phyloP scores from a whole-genome alignment of 106 monocot species.

The Iris macrosiphon region DNA sequence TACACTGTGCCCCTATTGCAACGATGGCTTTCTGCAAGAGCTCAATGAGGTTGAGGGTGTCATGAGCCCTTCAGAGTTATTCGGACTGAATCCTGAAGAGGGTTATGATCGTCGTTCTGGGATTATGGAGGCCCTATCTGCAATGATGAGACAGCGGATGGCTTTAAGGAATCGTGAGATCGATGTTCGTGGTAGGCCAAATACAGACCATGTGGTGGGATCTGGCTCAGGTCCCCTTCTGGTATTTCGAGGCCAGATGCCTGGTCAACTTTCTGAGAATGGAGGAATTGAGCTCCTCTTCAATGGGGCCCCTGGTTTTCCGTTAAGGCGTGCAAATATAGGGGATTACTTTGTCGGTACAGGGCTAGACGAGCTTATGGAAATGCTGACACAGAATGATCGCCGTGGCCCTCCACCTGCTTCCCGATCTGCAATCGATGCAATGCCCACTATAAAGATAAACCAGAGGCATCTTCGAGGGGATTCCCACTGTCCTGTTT shows the following conservation, averaged over 20 bases:
- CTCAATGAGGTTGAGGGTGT: slow-evolving; percentile 28
- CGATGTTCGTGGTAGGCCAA: not conserved
- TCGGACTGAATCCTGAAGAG: slow-evolving; percentile 16
- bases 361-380: slow-evolving; percentile 61
- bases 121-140: slow-evolving; percentile 35
- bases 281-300: slow-evolving; percentile 46
- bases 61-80: slow-evolving; percentile 17
- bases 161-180: slow-evolving; percentile 9
- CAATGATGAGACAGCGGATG: slow-evolving; percentile 41
- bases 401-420: slow-evolving; percentile 70
- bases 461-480: slow-evolving; percentile 52
- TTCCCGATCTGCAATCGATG: slow-evolving; percentile 47
- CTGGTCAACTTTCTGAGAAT: slow-evolving; percentile 23
- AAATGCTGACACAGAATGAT: slow-evolving; percentile 31
- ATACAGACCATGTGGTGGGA: slow-evolving; percentile 25
- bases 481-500: slow-evolving; percentile 74
- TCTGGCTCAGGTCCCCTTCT: slow-evolving; percentile 49
- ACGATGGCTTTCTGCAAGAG: slow-evolving; percentile 62
- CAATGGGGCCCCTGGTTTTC: slow-evolving; percentile 25
- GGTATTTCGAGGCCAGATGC: slow-evolving; percentile 50
- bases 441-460: slow-evolving; percentile 67
- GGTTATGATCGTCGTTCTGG: slow-evolving; percentile 21
- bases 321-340: slow-evolving; percentile 16
- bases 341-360: slow-evolving; percentile 64
- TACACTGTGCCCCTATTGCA: slow-evolving; percentile 55